phyloP scores from a whole-genome alignment of 1,284 basidiomycete species.

The Mycena sp. region DNA sequence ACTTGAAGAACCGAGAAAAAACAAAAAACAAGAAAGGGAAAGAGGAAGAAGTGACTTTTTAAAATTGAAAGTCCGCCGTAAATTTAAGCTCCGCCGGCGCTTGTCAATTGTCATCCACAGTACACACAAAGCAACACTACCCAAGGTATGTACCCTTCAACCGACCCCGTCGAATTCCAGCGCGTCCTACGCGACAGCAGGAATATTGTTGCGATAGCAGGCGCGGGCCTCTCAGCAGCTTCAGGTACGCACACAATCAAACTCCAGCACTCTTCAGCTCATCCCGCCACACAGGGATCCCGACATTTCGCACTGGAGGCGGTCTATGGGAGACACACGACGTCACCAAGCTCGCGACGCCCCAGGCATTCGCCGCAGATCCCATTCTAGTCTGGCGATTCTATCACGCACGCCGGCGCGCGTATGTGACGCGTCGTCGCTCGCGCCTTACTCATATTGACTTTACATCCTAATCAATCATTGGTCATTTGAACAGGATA shows the following conservation, averaged over 20 bases:
- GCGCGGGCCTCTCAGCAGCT: slow-evolving; percentile 66
- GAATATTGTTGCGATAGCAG: slow-evolving; percentile 62
- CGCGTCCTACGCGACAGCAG: slow-evolving; percentile 33
- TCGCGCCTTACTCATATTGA: too few species aligned
- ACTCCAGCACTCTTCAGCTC: too few species aligned
- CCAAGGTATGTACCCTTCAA: too few species aligned
- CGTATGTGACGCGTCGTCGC: slow-evolving; percentile 46
- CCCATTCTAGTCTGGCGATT: slow-evolving; percentile 74
- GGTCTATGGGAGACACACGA: not conserved
- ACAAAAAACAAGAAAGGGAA: too few species aligned
- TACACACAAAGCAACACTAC: too few species aligned
- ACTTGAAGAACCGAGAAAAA: too few species aligned
- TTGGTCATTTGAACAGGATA: not conserved
- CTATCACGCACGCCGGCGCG: slow-evolving; percentile 71
- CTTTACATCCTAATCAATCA: too few species aligned
- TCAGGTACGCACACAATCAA: slow-evolving; percentile 48
- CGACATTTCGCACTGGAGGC: not conserved
- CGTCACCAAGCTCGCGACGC: slow-evolving; percentile 57
- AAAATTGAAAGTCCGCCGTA: too few species aligned
- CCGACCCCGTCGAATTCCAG: not conserved
- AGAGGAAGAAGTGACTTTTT: too few species aligned
- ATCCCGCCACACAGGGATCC: not conserved
- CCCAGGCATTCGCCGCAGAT: slow-evolving; percentile 61
- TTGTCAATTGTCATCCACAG: too few species aligned
- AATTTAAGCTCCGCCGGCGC: too few species aligned